phyloP scores from a whole-genome alignment of 805 yeast species.

The Candida boleticola region DNA sequence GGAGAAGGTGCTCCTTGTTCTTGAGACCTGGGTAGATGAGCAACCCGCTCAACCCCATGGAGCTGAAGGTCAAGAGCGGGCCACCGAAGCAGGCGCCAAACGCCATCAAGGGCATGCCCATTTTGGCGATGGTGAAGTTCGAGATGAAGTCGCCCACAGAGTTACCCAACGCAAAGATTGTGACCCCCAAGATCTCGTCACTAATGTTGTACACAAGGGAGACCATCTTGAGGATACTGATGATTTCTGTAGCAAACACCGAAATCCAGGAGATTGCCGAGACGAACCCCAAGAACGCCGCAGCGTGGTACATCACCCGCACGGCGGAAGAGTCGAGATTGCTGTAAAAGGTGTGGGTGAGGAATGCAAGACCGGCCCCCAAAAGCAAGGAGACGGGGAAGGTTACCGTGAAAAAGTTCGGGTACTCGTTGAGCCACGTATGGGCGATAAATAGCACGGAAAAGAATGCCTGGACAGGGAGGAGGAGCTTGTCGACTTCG shows the following conservation, averaged over 20 bases:
- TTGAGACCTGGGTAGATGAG: conserved; percentile 12
- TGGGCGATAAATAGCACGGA: conserved; percentile 24
- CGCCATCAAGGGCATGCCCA: conserved; percentile 88
- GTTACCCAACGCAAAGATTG: conserved; percentile 89
- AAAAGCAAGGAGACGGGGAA: conserved; percentile 13
- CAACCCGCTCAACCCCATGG: conserved; percentile 76
- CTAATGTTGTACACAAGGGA: conserved; percentile 60
- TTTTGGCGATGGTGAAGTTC: conserved; percentile 71
- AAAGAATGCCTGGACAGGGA: conserved; percentile 27
- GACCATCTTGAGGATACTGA: conserved; percentile 58
- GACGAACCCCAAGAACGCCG: conserved; percentile 59
- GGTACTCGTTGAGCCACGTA: conserved; percentile 10
- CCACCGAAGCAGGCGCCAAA: conserved; percentile 96
- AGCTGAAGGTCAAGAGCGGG: conserved; percentile 77
- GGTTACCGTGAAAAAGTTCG: conserved; percentile 9
- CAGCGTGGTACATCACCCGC: conserved; percentile 6
- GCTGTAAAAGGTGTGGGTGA: conserved; percentile 4
- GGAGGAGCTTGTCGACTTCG: conserved; percentile 16
- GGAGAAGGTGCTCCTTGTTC: background rate
- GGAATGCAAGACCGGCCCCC: conserved; percentile 5
- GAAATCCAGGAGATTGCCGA: conserved; percentile 70
- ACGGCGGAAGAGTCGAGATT: background rate
- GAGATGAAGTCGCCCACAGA: conserved; percentile 89
- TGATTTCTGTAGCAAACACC: conserved; percentile 65
- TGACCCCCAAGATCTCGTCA: conserved; percentile 81